Base-by-base conservation (phyloP, 75 land plant species). In the Cunninghamia lanceolata region DNA sequence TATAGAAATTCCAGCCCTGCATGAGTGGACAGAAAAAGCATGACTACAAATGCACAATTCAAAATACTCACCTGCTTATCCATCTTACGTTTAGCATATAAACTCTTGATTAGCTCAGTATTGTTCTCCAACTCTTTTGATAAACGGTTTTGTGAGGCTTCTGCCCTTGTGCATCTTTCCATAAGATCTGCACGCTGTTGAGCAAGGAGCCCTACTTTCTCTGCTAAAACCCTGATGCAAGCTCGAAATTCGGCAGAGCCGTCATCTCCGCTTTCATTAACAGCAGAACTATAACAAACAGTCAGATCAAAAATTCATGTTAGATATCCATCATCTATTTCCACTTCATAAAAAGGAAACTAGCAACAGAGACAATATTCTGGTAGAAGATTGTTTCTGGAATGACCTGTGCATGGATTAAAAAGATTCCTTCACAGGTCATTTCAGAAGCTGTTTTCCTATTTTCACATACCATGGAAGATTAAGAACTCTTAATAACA, bases 51-150 rank as follows among this genome's bases (percentile, higher is more conserved):
- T 4, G 36, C 45, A 40, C 43, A 40, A 30, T 21, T 43, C 30
- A 80, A 25, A 43, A 80, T 42, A 43, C 82, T 43, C 7, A 94
- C 99, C 99, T 97, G 99, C 87, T 93, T 98, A 77, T 98, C 99
- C 77, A 92, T 88, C 86, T 94, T 95, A 85, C 91, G 94, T 88
- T 98, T 97, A 19, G 91, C 89, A 85, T 93, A 98, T n/a, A 94
- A 82, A 83, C 82, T 93, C 86, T 94, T 96, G 28, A 95, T 75
- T 50, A 96, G 53, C 79, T 98, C 97, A 66, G 87, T 91, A 89
- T 94, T 94, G 46, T 90, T 93, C 84, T 98, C 99, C 46, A 97
- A 74, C 81, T 97, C 96, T 85, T 92, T 94, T 59, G 77, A 85
- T 70, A 96, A 86, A 50, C 88, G 93, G 46, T 85, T 85, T 54